Percentiles rank a stretch among this genome's conserved stretches.
These are phyloP conservation scores for Microbotryum scabiosae DNA, from an alignment of 1,284 basidiomycete species.

Conservation along the genomic window DNA sequence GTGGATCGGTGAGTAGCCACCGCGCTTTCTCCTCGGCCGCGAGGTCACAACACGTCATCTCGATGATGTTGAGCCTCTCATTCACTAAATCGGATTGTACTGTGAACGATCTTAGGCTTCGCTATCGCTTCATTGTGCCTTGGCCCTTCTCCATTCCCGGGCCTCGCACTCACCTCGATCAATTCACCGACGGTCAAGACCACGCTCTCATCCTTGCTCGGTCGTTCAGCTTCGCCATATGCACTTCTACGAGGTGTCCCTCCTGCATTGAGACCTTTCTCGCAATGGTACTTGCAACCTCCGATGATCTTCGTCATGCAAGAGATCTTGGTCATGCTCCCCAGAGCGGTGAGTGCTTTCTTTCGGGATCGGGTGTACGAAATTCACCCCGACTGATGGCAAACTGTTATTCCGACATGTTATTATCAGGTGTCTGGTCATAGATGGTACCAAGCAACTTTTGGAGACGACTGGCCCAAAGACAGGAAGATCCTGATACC, in stretches of 20 bases:
- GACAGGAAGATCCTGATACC: constrained; percentile 29
- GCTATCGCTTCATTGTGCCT: constrained; percentile 5
- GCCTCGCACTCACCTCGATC: neutral
- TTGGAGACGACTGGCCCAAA: constrained; percentile 27
- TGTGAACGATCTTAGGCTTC: neutral
- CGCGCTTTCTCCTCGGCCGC: neutral
- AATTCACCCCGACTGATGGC: neutral
- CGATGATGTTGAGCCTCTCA: neutral
- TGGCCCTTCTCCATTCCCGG: constrained; percentile 8
- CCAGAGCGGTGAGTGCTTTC: constrained; percentile 25
- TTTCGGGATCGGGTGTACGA: neutral
- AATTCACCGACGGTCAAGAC: neutral
- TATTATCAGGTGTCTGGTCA: constrained; percentile 15
- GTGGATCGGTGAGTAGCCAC: constrained; percentile 31
- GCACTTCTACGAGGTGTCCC: constrained; percentile 10
- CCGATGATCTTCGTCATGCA: constrained; percentile 16
- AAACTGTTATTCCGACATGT: neutral
- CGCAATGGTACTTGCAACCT: constrained; percentile 11
- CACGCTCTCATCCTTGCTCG: neutral
- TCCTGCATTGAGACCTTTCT: constrained; percentile 5
- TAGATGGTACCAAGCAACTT: constrained; percentile 33
- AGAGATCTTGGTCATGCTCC: constrained; percentile 30
- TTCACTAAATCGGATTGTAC: neutral
- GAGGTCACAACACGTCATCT: neutral
- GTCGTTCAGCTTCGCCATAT: neutral